phyloP scores from a whole-genome alignment of 306 rosid genomes.

The Arachis stenosperma region DNA sequence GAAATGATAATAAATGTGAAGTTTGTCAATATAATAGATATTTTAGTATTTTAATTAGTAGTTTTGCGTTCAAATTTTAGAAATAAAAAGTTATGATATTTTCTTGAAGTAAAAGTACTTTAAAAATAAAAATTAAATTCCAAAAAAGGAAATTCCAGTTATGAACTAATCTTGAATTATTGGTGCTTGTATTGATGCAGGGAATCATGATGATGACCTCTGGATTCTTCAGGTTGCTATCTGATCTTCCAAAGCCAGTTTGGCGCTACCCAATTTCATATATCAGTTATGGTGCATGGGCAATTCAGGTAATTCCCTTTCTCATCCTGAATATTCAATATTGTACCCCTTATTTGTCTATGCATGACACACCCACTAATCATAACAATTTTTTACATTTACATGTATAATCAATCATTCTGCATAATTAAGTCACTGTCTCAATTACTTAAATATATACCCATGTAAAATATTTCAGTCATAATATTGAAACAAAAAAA shows the following conservation, averaged over 20 bases:
- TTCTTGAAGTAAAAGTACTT: too few relatives aligned
- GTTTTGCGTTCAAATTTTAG: too few relatives aligned
- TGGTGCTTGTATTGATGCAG: constrained; percentile 48
- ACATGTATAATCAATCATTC: not conserved
- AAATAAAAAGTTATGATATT: too few relatives aligned
- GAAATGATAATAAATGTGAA: too few relatives aligned
- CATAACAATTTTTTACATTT: not conserved
- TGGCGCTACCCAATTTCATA: constrained; percentile 77
- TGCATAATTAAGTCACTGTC: not conserved
- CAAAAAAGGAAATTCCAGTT: not conserved
- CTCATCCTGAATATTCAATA: not conserved
- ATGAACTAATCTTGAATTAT: not conserved
- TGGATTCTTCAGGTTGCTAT: constrained; percentile 63
- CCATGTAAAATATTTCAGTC: too few relatives aligned
- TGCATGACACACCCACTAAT: too few relatives aligned
- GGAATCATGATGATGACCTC: constrained; percentile 98
- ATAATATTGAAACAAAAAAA: too few relatives aligned
- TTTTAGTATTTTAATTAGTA: too few relatives aligned
- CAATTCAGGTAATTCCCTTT: constrained; percentile 54
- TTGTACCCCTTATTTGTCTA: too few relatives aligned
- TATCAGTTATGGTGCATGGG: constrained; percentile 67
- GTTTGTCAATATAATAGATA: too few relatives aligned
- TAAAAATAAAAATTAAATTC: too few relatives aligned
- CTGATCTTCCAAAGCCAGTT: constrained; percentile 71
- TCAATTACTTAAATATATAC: too few relatives aligned